phyloP scores from a whole-genome alignment of 805 yeast species.

The Metschnikowia amazonensis region DNA sequence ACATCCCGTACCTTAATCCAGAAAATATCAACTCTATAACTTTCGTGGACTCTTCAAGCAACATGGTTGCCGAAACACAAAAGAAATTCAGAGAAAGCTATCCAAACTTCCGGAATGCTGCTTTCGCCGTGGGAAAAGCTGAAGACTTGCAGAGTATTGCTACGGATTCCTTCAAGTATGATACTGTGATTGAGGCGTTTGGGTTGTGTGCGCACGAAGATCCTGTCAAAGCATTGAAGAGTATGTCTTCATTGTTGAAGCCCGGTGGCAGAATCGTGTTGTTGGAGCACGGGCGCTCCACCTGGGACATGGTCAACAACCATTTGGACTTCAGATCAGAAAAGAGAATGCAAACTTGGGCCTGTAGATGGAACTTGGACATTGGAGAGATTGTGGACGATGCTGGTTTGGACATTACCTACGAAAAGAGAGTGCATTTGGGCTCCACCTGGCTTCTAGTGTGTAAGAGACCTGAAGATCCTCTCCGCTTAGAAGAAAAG shows the following conservation, averaged over 20 bases:
- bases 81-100: conserved; percentile 65
- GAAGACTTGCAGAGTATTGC: conserved; percentile 70
- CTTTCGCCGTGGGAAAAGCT: conserved; percentile 87
- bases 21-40: conserved; percentile 67
- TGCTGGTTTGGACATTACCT: conserved; percentile 79
- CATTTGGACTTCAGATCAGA: conserved; percentile 81
- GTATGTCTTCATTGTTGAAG: conserved; percentile 66
- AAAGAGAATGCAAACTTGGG: conserved; percentile 85
- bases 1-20: conserved; percentile 63
- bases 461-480: conserved; percentile 71
- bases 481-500: conserved; percentile 41
- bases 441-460: conserved; percentile 90
- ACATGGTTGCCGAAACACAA: conserved; percentile 80
- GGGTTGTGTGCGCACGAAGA: conserved; percentile 96
- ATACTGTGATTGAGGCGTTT: conserved; percentile 89
- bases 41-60: conserved; percentile 75
- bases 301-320: conserved; percentile 71
- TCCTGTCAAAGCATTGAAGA: conserved; percentile 76
- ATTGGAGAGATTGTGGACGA: conserved; percentile 82
- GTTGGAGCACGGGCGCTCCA: conserved; percentile 90
- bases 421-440: conserved; percentile 75
- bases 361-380: conserved; percentile 96
- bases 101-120: conserved; percentile 69
- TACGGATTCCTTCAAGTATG: conserved; percentile 57
- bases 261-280: conserved; percentile 89